A percentile compares a stretch with the other conserved stretches of the same genome.
Conservation (phyloP, 106 monocot genomes). For the Phalaenopsis equestris region DNA sequence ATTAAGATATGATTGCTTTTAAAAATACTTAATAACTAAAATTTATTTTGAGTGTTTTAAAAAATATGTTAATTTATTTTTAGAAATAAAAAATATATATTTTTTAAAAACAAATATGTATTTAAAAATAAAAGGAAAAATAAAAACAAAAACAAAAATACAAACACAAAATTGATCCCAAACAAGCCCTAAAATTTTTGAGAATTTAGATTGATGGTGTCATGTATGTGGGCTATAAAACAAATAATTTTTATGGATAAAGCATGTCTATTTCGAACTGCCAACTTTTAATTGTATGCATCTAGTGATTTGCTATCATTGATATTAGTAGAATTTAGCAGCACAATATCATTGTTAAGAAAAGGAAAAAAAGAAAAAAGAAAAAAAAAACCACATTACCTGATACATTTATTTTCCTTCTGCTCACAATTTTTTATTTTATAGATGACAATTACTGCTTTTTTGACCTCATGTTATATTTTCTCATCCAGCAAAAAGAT, state of each 20-base stretch:
- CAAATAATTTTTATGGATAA: not conserved
- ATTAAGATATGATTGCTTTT: no score
- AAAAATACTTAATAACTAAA: no score
- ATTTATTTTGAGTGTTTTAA: no score
- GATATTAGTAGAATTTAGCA: no score
- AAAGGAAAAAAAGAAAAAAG: not conserved
- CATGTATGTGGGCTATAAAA: not conserved
- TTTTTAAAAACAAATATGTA: no score
- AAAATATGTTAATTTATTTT: no score
- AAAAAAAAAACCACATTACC: not conserved
- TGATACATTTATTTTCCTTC: not conserved
- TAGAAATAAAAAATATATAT: no score
- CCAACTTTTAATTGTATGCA: not conserved
- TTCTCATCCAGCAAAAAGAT: slow-evolving; percentile 45
- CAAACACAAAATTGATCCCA: no score
- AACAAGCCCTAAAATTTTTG: no score
- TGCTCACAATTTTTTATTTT: not conserved
- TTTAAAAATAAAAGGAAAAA: no score
- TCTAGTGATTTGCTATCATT: not conserved
- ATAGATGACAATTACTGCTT: not conserved
- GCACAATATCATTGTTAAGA: no score
- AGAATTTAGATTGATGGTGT: not conserved
- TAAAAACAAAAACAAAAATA: no score
- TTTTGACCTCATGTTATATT: not conserved
- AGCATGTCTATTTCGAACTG: not conserved